These are phyloP conservation scores for Colletotrichum melonis DNA, from an alignment of 2,329 filamentous ascomycete genomes.

Conservation along the genomic window DNA sequence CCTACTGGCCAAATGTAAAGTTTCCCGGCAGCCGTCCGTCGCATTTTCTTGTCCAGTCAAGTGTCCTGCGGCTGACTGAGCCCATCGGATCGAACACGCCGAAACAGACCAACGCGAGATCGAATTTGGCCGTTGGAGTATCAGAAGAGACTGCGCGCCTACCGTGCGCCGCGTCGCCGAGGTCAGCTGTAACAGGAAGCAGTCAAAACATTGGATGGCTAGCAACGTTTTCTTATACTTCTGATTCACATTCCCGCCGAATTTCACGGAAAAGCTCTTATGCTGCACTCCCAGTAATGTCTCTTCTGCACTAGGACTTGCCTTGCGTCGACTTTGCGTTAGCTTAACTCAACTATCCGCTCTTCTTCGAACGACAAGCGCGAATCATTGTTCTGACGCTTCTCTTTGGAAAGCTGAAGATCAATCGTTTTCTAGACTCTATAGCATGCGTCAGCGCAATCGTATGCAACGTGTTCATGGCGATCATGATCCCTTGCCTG, in stretches of 20 bases:
- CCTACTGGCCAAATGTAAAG: neutral
- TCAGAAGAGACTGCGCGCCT: neutral
- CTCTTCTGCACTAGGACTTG: no score
- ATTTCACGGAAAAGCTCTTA: neutral
- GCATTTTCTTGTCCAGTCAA: neutral
- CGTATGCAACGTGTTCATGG: neutral
- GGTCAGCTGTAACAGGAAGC: neutral
- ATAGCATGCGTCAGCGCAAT: neutral
- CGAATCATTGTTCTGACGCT: neutral
- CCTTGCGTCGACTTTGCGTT: no score
- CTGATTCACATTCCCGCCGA: neutral
- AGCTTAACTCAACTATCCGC: no score
- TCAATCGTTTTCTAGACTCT: neutral
- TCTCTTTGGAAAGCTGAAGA: neutral
- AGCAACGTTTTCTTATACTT: neutral
- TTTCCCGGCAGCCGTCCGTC: neutral
- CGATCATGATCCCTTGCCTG: neutral
- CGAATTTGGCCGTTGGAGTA: neutral
- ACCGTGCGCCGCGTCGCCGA: neutral
- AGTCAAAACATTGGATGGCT: neutral
- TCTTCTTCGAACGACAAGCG: neutral
- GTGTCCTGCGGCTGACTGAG: neutral
- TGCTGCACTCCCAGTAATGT: no score
- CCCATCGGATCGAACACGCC: neutral
- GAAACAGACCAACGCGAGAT: neutral